A percentile compares a stretch with the other conserved stretches of the same genome.
Conservation (phyloP, 164 flowering plant species). For the Magnolia kwangsiensis region DNA sequence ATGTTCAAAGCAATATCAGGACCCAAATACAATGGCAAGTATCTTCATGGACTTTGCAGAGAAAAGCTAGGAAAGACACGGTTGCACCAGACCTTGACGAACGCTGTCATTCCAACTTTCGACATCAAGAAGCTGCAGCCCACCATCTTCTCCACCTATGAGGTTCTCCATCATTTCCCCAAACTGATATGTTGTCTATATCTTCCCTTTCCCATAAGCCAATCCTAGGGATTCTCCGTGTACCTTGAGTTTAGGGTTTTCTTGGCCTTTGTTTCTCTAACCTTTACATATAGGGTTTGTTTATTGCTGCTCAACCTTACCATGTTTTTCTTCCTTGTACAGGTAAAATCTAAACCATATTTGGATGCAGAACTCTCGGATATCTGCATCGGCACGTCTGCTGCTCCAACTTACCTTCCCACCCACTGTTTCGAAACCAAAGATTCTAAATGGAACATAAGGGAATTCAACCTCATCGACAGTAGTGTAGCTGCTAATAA, state of each 20-base stretch:
- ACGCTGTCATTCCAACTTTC: conserved; percentile 41
- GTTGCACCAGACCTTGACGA: conserved; percentile 38
- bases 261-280: neutral
- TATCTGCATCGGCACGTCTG: conserved; percentile 61
- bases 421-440: conserved; percentile 39
- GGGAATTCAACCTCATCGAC: conserved; percentile 60
- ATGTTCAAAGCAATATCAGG: conserved; percentile 12
- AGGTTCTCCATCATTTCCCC: neutral
- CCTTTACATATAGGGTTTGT: neutral
- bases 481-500: conserved; percentile 63
- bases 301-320: neutral
- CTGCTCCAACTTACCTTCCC: conserved; percentile 62
- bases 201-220: too few relatives aligned
- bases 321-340: conserved; percentile 1
- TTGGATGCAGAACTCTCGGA: conserved; percentile 47
- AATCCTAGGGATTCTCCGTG: neutral
- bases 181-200: neutral
- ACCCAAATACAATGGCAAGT: conserved; percentile 45
- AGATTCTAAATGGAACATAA: conserved; percentile 17
- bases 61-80: conserved; percentile 20
- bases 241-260: neutral
- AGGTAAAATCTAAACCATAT: conserved; percentile 21
- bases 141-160: conserved; percentile 32
- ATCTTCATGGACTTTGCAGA: conserved; percentile 24
- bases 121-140: conserved; percentile 47